Evolutionary conservation across 1,284 basidiomycete species (phyloP), one percentile per base, ranked within the genome.

Genomic region (Earliella scabrosa): DNA sequence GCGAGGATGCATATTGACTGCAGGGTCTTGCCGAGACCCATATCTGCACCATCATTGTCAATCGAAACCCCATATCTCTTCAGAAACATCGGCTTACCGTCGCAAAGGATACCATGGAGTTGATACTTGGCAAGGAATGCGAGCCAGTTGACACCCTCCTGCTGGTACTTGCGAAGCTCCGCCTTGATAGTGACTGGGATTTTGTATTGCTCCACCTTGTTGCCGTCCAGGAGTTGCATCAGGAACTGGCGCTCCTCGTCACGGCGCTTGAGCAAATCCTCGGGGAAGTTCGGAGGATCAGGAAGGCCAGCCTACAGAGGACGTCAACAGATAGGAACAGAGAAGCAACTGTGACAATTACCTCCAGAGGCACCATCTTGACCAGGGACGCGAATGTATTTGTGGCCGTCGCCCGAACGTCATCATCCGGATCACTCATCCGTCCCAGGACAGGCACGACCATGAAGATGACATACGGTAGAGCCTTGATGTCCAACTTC

Each of bases 341-440:
- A 11, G 2, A 41, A 16, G 8, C 45, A 2, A 13, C 4, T 16
- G 16, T 65, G 26, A 13, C 59, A 79, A n/a, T 62, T 57, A 93
- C 93, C 82, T 99, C 97, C 1, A 99, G 82, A 4, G 97, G 97
- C 6, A 99, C 95, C 90, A 99, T 97, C 79, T 99, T 98, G 65
- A 99, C 93, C n/a, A 99, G 78, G 2, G 94, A 92, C 0, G 97
- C 97, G 71, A 99, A 99, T 0, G 96, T 97, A 68, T 95, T 95
- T 8, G 97, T 98, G 0, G 97, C 91, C 5, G 95, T 87, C 35
- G 97, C 86, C 20, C 97, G 89, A 45, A 97, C 90, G 59, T 93
- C 88, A 62, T 97, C 94, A 68, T 99, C 90, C 3, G 87, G 71
- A 73, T 99, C 97, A 63, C 95, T 98, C 97, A 99, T 99, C 32